Base-by-base conservation (phyloP, 2,329 filamentous ascomycete species). In the Hypoxylon sp. region DNA sequence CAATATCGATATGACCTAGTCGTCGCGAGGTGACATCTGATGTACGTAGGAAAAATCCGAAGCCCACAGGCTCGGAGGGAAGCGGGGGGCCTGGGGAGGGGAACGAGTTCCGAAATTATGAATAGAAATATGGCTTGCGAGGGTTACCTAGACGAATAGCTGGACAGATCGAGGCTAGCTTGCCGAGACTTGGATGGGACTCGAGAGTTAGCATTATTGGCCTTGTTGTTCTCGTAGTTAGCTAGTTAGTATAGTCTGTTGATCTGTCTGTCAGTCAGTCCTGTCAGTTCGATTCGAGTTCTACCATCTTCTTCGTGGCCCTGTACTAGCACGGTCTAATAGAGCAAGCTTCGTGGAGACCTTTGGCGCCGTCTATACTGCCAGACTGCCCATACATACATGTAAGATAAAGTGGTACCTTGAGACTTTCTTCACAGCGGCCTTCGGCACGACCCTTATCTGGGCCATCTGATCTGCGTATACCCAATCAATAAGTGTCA, bases 341-440 rank as follows among this genome's bases (percentile, higher is more conserved):
- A n/a, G n/a, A n/a, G n/a, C n/a, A n/a, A n/a, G 31, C 31, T n/a
- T 15, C n/a, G 27, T 47, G 41, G 54, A 48, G 46, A n/a, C n/a
- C n/a, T 55, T 61, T 61, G 41, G 47, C 54, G 54, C 42, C 54
- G 38, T 46, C 50, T 26, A 58, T n/a, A n/a, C n/a, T n/a, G n/a
- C n/a, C n/a, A n/a, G n/a, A n/a, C n/a, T n/a, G n/a, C n/a, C n/a
- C n/a, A n/a, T n/a, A n/a, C n/a, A n/a, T n/a, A n/a, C n/a, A n/a
- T n/a, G n/a, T n/a, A n/a, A n/a, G n/a, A n/a, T 48, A 48, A 41
- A 42, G 20, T 20, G 45, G 37, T 60, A 27, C 26, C 26, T 27
- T n/a, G n/a, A n/a, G 4, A 4, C 5, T 17, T 7, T 17, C 50
- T 59, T 62, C 48, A 48, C 23, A 47, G 41, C 54, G 51, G 54